A percentile compares a stretch with the other conserved stretches of the same genome.
Evolutionary conservation across 2,329 filamentous ascomycete genomes (phyloP).

Genomic region (Ramularia endophylla): DNA sequence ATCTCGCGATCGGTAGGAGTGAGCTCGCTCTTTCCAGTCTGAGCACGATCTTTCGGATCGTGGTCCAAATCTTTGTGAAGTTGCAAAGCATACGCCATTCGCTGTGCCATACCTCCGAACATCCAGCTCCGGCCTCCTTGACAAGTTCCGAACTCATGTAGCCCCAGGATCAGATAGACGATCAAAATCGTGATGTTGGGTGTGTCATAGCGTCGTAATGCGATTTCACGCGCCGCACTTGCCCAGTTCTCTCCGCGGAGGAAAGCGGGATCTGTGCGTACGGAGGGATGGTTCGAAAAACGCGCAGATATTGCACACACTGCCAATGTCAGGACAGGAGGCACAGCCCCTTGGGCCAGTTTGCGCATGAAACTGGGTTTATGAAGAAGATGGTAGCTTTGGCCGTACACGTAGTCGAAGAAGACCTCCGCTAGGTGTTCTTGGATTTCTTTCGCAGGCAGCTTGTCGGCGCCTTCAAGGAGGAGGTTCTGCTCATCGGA

Average conservation of each 20-base stretch:
- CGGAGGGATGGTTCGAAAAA: slow-evolving; percentile 81
- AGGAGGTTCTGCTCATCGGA: slow-evolving; percentile 71
- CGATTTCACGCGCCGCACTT: slow-evolving; percentile 76
- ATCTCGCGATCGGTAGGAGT: slow-evolving; percentile 95
- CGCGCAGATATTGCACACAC: slow-evolving; percentile 94
- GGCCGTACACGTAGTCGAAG: slow-evolving; percentile 93
- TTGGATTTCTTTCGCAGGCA: slow-evolving; percentile 82
- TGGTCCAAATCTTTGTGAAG: slow-evolving; percentile 86
- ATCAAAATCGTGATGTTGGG: slow-evolving; percentile 95
- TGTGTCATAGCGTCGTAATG: slow-evolving; percentile 81
- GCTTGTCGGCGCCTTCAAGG: slow-evolving; percentile 71
- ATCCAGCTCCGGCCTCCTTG: slow-evolving; percentile 96
- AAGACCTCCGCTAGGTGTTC: slow-evolving; percentile 92
- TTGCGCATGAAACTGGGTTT: slow-evolving; percentile 97
- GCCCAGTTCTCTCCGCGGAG: slow-evolving; percentile 90
- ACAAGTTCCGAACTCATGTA: slow-evolving; percentile 96
- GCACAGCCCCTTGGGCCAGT: slow-evolving; percentile 69
- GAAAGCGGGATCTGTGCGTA: slow-evolving; percentile 72
- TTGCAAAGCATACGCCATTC: slow-evolving; percentile 95
- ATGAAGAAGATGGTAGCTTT: slow-evolving; percentile 89
- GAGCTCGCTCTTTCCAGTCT: slow-evolving; percentile 24
- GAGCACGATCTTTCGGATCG: slow-evolving; percentile 37
- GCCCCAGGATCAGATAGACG: slow-evolving; percentile 76
- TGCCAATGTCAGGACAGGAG: slow-evolving; percentile 85
- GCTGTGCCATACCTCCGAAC: slow-evolving; percentile 85